Evolutionary conservation across 306 rosid species (phyloP).

Genomic region (Cicer yamashitae): DNA sequence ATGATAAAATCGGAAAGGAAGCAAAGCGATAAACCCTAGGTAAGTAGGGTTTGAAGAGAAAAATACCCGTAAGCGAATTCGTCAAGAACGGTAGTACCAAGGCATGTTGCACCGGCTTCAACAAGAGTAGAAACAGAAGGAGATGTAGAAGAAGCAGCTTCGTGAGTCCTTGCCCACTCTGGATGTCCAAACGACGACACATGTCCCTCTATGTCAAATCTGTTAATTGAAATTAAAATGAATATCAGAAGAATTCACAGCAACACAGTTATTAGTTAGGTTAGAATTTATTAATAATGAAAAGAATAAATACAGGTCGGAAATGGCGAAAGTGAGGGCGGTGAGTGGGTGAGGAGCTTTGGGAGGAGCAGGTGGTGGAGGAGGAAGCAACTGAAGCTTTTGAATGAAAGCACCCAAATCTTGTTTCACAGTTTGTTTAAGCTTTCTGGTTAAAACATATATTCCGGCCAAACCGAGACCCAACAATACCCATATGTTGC

Average conservation of each 20-base stretch:
- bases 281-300: no score
- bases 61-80: slow-evolving; percentile 77
- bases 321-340: slow-evolving; percentile 78
- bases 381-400: slow-evolving; percentile 79
- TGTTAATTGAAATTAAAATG: slow-evolving; percentile 13
- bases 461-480: slow-evolving; percentile 94
- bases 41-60: background rate
- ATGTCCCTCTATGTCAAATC: slow-evolving; percentile 81
- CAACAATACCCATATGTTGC: slow-evolving; percentile 81
- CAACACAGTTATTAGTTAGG: background rate
- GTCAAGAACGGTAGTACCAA: slow-evolving; percentile 78
- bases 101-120: slow-evolving; percentile 91
- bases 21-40: background rate
- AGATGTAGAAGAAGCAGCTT: slow-evolving; percentile 75
- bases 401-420: slow-evolving; percentile 89
- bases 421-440: slow-evolving; percentile 63
- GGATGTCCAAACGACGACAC: slow-evolving; percentile 94
- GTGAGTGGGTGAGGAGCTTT: slow-evolving; percentile 97
- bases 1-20: background rate
- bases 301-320: slow-evolving; percentile 66
- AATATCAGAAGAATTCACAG: background rate
- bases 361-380: slow-evolving; percentile 96
- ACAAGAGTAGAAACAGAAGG: slow-evolving; percentile 70
- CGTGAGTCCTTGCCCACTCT: slow-evolving; percentile 87
- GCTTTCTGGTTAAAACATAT: slow-evolving; percentile 66